These are phyloP conservation scores for Ceratobasidium sp. DNA, from an alignment of 1,284 basidiomycete species.

Conservation along the genomic window DNA sequence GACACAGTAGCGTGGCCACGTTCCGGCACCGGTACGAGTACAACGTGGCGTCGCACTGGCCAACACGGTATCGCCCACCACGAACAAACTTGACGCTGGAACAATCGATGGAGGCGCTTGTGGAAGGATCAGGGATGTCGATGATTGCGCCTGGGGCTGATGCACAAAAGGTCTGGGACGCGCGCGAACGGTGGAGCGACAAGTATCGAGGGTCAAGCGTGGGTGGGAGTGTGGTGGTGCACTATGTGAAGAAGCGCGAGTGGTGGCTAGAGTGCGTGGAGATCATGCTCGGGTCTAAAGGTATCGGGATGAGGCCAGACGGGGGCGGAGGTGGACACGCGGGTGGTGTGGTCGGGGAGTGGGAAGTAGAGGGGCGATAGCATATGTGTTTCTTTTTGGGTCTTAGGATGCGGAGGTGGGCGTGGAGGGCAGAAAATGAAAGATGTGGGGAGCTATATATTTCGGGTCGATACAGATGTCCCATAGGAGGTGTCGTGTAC, in stretches of 20 bases:
- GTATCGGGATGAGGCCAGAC: conserved; percentile 10
- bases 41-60: conserved; percentile 87
- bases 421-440: no score
- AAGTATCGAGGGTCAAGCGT: conserved; percentile 68
- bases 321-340: conserved; percentile 4
- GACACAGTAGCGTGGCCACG: conserved; percentile 25
- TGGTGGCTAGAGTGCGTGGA: conserved; percentile 95
- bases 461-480: background rate
- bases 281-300: conserved; percentile 71
- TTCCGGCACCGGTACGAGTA: conserved; percentile 57
- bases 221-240: conserved; percentile 93
- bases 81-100: conserved; percentile 67
- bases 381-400: background rate
- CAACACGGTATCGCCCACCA: conserved; percentile 76
- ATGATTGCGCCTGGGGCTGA: conserved; percentile 44
- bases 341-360: background rate
- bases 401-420: background rate
- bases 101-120: conserved; percentile 88
- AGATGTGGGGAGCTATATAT: background rate
- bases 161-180: conserved; percentile 67
- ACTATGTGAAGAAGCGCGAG: conserved; percentile 95
- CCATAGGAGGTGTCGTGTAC: background rate
- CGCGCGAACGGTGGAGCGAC: conserved; percentile 70
- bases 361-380: background rate
- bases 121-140: conserved; percentile 91